A percentile compares a stretch with the other conserved stretches of the same genome.
These are phyloP conservation scores for Ascoidea tarda DNA, from an alignment of 805 yeast genomes.

Conservation along the genomic window DNA sequence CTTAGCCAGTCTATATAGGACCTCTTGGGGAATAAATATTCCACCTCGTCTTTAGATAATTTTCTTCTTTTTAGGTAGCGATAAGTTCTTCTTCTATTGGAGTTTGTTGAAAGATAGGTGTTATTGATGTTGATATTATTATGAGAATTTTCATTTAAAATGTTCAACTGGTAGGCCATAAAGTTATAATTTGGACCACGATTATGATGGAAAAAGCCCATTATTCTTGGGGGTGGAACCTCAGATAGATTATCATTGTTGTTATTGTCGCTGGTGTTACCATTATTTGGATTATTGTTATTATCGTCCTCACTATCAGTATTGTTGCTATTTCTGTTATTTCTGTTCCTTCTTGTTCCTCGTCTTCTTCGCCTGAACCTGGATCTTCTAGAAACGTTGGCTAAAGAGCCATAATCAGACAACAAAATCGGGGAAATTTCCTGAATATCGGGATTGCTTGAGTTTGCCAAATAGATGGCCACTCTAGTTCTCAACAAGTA, in stretches of 20 bases:
- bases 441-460: slow-evolving; percentile 3
- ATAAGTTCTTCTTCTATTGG: slow-evolving; percentile 23
- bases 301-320: background rate
- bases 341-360: too few relatives aligned
- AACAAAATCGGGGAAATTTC: slow-evolving; percentile 2
- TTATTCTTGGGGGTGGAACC: slow-evolving; percentile 9
- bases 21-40: slow-evolving; percentile 40
- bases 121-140: slow-evolving; percentile 12
- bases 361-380: too few relatives aligned
- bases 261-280: background rate
- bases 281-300: background rate
- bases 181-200: background rate
- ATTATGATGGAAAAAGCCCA: slow-evolving; percentile 12
- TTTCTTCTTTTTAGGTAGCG: slow-evolving; percentile 34
- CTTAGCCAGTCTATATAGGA: slow-evolving; percentile 46
- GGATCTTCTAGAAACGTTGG: background rate
- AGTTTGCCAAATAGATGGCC: slow-evolving; percentile 25
- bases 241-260: slow-evolving; percentile 13
- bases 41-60: slow-evolving; percentile 42
- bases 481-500: slow-evolving; percentile 42
- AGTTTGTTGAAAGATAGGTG: slow-evolving; percentile 7
- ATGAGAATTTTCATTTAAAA: too few relatives aligned
- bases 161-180: too few relatives aligned
- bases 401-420: background rate
- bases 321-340: too few relatives aligned